Percentiles rank a stretch among this genome's conserved stretches.
Evolutionary conservation across 2,329 filamentous ascomycete species (phyloP).

Genomic region (Blumeria hordei): DNA sequence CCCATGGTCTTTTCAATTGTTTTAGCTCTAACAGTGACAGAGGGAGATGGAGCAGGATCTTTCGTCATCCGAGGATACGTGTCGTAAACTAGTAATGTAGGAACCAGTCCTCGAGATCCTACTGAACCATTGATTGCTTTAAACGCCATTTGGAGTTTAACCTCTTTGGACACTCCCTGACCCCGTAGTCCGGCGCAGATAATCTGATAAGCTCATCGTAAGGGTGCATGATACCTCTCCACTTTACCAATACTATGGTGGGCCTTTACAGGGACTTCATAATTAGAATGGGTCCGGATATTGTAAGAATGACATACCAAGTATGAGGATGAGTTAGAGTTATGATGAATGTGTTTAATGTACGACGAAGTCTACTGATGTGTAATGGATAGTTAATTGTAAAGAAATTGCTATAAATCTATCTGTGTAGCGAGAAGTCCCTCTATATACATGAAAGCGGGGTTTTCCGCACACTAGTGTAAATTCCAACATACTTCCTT

Average conservation of each 20-base stretch:
- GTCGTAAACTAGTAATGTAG: not conserved
- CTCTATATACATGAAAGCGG: no score
- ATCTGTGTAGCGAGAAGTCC: no score
- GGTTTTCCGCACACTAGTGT: no score
- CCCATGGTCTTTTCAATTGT: constrained; percentile 3
- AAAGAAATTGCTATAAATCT: no score
- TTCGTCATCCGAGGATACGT: not conserved
- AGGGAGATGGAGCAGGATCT: not conserved
- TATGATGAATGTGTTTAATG: no score
- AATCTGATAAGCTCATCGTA: not conserved
- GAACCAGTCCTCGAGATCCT: not conserved
- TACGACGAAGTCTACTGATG: no score
- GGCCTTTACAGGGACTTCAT: constrained; percentile 1
- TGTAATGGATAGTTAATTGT: no score
- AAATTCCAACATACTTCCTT: no score
- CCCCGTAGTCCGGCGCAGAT: not conserved
- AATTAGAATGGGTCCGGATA: not conserved
- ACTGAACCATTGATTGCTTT: not conserved
- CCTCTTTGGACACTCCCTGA: not conserved
- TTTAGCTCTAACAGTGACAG: not conserved
- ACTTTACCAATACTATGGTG: constrained; percentile 1
- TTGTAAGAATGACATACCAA: not conserved
- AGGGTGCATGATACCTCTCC: not conserved
- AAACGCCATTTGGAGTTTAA: not conserved
- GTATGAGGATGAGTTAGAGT: no score